A percentile compares a stretch with the other conserved stretches of the same genome.
These are phyloP conservation scores for Populus simonii DNA, from an alignment of 345 rosid genomes.

Conservation along the genomic window DNA sequence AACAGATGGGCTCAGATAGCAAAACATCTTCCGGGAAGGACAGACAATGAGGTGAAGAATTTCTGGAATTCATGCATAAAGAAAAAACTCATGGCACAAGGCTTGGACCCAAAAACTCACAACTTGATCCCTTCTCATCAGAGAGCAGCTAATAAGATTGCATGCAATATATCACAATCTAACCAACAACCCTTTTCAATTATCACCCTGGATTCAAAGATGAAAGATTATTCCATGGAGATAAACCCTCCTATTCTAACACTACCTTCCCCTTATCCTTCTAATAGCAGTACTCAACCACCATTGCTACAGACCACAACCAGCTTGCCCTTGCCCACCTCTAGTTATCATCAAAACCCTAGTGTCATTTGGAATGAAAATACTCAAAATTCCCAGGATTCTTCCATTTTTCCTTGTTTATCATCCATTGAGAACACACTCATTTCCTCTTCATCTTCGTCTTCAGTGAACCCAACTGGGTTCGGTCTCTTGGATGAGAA, in stretches of 20 bases:
- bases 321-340: neutral
- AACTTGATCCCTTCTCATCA: constrained; percentile 26
- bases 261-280: constrained; percentile 5
- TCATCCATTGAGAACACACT: constrained; percentile 3
- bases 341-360: constrained; percentile 22
- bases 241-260: constrained; percentile 17
- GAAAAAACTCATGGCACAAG: constrained; percentile 66
- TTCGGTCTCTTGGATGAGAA: constrained; percentile 21
- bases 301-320: neutral
- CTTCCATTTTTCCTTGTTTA: neutral
- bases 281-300: neutral
- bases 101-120: constrained; percentile 26
- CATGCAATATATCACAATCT: constrained; percentile 11
- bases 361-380: constrained; percentile 6
- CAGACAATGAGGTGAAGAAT: constrained; percentile 76
- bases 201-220: constrained; percentile 9
- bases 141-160: constrained; percentile 21
- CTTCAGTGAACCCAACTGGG: constrained; percentile 10
- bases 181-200: constrained; percentile 20
- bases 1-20: constrained; percentile 91
- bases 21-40: constrained; percentile 71
- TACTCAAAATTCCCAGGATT: neutral
- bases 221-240: constrained; percentile 1
- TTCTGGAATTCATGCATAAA: constrained; percentile 78
- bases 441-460: constrained; percentile 17